Evolutionary conservation across 139 green algal genomes (phyloP).

Genomic region (Closterium sp.): DNA sequence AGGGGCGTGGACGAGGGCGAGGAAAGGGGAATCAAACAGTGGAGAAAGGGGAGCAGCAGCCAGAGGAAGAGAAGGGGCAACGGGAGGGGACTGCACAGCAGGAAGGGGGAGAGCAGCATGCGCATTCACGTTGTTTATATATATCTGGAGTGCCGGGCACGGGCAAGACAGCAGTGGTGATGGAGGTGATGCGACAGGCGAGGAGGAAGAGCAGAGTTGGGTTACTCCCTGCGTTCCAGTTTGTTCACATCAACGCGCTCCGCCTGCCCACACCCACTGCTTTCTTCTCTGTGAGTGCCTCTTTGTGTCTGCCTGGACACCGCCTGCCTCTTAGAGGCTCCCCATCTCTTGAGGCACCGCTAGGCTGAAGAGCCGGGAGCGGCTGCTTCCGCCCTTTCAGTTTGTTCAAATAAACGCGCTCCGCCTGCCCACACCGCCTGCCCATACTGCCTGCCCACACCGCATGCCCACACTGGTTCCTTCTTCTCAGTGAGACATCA

Average conservation of each 20-base stretch:
- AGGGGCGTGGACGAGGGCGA: too few relatives aligned
- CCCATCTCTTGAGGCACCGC: too few relatives aligned
- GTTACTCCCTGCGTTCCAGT: conserved; percentile 67
- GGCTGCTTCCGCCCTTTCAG: conserved; percentile 67
- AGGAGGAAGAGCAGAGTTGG: conserved; percentile 13
- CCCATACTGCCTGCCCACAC: too few relatives aligned
- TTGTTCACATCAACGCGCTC: conserved; percentile 90
- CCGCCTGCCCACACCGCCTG: conserved; percentile 79
- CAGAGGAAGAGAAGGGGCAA: not conserved
- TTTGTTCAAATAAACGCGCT: conserved; percentile 91
- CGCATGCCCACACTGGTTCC: too few relatives aligned
- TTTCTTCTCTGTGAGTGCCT: conserved; percentile 68
- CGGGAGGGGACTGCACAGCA: too few relatives aligned
- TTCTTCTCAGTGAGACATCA: too few relatives aligned
- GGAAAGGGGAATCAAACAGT: too few relatives aligned
- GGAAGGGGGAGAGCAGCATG: not conserved
- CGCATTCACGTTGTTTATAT: conserved; percentile 75
- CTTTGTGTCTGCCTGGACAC: too few relatives aligned
- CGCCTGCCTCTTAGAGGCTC: too few relatives aligned
- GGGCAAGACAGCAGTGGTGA: conserved; percentile 91
- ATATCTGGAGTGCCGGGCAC: conserved; percentile 94
- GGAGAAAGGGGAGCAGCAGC: conserved; percentile 30
- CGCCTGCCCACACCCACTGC: conserved; percentile 82
- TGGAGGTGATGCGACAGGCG: conserved; percentile 58
- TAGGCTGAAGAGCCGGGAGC: conserved; percentile 6